phyloP scores from a whole-genome alignment of 352 stramenopile species.

The Globisporangium nodosum region DNA sequence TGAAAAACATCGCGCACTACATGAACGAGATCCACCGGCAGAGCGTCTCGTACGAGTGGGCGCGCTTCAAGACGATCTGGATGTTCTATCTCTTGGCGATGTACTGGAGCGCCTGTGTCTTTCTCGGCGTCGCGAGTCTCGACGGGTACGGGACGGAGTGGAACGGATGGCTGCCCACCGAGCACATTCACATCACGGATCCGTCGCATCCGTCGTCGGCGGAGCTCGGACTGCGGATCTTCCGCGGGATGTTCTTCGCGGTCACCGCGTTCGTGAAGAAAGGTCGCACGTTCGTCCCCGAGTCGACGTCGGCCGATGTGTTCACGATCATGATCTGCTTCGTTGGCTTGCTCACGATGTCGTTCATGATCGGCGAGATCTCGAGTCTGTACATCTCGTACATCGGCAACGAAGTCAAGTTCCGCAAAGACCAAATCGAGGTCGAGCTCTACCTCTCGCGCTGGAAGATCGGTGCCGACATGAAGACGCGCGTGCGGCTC shows the following conservation, averaged over 20 bases:
- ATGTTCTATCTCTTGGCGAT: constrained; percentile 52
- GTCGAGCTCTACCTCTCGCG: constrained; percentile 41
- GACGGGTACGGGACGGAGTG: constrained; percentile 42
- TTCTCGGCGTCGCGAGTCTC: constrained; percentile 31
- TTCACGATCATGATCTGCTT: constrained; percentile 61
- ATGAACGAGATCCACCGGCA: constrained; percentile 54
- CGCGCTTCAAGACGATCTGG: constrained; percentile 46
- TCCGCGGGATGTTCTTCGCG: constrained; percentile 49
- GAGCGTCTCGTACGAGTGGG: constrained; percentile 47
- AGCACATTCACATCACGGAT: constrained; percentile 28
- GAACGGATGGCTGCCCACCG: constrained; percentile 41
- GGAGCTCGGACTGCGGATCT: constrained; percentile 31
- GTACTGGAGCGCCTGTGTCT: constrained; percentile 55
- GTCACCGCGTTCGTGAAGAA: constrained; percentile 64
- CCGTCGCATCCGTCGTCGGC: constrained; percentile 20
- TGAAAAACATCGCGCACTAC: constrained; percentile 46
- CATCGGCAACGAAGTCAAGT: constrained; percentile 58
- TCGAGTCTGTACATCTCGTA: constrained; percentile 63
- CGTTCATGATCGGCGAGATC: constrained; percentile 69
- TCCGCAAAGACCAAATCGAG: constrained; percentile 59
- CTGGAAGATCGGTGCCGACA: constrained; percentile 30
- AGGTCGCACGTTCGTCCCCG: constrained; percentile 28
- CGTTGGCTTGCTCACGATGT: constrained; percentile 41
- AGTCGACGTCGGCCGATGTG: constrained; percentile 24
- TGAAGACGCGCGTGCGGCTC: constrained; percentile 36